Evolutionary conservation across 2,329 filamentous ascomycete species (phyloP).

Genomic region (Trichophyton mentagrophytes): DNA sequence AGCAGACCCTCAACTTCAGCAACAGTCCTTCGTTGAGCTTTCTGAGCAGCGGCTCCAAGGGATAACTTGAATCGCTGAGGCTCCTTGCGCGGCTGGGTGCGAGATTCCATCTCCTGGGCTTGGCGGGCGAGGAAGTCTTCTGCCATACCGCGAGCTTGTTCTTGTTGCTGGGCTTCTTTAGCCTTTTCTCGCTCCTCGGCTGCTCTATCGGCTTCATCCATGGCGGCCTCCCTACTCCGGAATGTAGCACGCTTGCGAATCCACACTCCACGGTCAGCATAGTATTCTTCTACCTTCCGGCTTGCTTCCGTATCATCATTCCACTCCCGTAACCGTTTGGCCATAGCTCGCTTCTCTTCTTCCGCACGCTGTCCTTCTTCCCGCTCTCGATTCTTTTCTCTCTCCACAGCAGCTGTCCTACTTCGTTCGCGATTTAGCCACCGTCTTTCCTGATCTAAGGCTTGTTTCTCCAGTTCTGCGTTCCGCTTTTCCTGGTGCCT

Average conservation of each 20-base stretch:
- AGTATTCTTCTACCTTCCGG: constrained; percentile 66
- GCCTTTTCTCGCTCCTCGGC: constrained; percentile 64
- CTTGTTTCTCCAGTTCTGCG: constrained; percentile 65
- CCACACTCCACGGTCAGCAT: constrained; percentile 75
- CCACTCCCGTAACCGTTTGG: constrained; percentile 64
- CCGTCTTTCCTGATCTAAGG: constrained; percentile 71
- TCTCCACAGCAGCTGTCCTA: constrained; percentile 68
- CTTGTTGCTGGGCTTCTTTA: constrained; percentile 56
- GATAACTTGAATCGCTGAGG: constrained; percentile 85
- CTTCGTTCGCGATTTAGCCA: constrained; percentile 85
- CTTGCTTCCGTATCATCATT: constrained; percentile 75
- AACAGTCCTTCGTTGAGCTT: constrained; percentile 60
- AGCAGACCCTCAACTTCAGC: constrained; percentile 89
- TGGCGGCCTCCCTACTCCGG: constrained; percentile 57
- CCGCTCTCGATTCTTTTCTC: constrained; percentile 68
- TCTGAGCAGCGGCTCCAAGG: constrained; percentile 76
- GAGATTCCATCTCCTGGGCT: constrained; percentile 56
- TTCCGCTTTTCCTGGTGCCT: constrained; percentile 58
- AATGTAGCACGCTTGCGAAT: constrained; percentile 65
- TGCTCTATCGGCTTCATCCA: constrained; percentile 71
- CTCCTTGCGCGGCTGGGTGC: constrained; percentile 32
- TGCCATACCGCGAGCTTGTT: constrained; percentile 70
- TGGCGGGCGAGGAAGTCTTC: constrained; percentile 83
- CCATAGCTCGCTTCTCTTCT: constrained; percentile 52
- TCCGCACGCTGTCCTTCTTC: constrained; percentile 56